Conservation (phyloP, 2,329 filamentous ascomycete species). For the Lachnellula hyalina region DNA sequence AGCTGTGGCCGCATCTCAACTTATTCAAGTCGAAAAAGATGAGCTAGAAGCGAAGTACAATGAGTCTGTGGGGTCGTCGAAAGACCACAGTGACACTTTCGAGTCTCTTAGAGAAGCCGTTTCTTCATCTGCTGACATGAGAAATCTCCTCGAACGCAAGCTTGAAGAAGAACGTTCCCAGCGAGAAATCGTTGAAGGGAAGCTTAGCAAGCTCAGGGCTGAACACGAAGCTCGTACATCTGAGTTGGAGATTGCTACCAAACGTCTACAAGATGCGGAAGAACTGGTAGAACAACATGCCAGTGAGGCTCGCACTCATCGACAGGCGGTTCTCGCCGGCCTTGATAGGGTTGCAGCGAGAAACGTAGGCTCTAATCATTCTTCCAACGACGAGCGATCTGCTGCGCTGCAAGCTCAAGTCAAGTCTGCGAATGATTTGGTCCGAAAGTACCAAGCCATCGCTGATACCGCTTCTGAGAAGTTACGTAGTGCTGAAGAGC, state of each 20-base stretch:
- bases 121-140: constrained; percentile 71
- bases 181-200: constrained; percentile 69
- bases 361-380: constrained; percentile 43
- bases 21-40: constrained; percentile 81
- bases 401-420: constrained; percentile 74
- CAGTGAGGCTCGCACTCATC: constrained; percentile 80
- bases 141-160: constrained; percentile 69
- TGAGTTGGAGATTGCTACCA: constrained; percentile 69
- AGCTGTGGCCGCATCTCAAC: constrained; percentile 65
- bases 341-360: constrained; percentile 66
- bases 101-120: constrained; percentile 73
- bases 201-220: constrained; percentile 67
- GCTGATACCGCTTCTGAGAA: constrained; percentile 84
- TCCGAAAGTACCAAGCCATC: constrained; percentile 83
- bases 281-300: constrained; percentile 84
- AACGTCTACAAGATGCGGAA: constrained; percentile 77
- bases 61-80: constrained; percentile 59
- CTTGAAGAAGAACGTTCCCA: constrained; percentile 76
- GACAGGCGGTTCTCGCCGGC: constrained; percentile 74
- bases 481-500: constrained; percentile 86
- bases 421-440: constrained; percentile 69
- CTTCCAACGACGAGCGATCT: constrained; percentile 60
- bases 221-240: constrained; percentile 77
- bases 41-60: constrained; percentile 67
- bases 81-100: constrained; percentile 67